phyloP scores from a whole-genome alignment of 163 green algal species.

The Chlorella variabilis region DNA sequence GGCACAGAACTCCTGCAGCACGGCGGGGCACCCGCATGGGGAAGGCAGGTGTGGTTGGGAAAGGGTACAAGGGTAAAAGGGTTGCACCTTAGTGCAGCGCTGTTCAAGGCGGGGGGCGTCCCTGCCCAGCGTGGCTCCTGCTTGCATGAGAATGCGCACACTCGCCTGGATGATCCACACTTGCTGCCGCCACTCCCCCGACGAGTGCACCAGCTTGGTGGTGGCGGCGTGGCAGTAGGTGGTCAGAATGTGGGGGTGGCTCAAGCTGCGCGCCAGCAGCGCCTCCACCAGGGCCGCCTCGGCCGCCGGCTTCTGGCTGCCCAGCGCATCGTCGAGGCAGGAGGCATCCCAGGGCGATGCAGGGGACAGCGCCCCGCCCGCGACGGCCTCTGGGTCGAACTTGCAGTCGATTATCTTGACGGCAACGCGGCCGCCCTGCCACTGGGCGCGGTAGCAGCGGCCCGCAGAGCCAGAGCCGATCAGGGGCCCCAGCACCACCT shows the following conservation, averaged over 20 bases:
- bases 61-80: too few relatives aligned
- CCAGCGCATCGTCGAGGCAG: neutral
- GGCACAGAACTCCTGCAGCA: conserved; percentile 36
- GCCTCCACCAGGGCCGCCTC: conserved; percentile 22
- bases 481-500: conserved; percentile 33
- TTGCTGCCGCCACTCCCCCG: neutral
- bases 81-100: too few relatives aligned
- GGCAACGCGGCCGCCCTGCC: conserved; percentile 39
- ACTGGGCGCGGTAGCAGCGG: conserved; percentile 33
- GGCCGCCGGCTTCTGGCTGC: neutral
- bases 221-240: neutral
- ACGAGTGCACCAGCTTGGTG: neutral
- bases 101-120: too few relatives aligned
- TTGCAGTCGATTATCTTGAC: conserved; percentile 34
- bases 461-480: conserved; percentile 14
- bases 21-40: too few relatives aligned
- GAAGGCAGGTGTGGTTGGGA: too few relatives aligned
- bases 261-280: conserved; percentile 9
- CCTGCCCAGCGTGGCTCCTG: too few relatives aligned
- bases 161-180: conserved; percentile 36
- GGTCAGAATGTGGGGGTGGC: conserved; percentile 25
- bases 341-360: too few relatives aligned
- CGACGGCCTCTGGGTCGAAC: neutral
- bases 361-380: too few relatives aligned
- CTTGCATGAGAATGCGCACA: too few relatives aligned